phyloP scores from a whole-genome alignment of 345 rosid species.

The Salix caprea region DNA sequence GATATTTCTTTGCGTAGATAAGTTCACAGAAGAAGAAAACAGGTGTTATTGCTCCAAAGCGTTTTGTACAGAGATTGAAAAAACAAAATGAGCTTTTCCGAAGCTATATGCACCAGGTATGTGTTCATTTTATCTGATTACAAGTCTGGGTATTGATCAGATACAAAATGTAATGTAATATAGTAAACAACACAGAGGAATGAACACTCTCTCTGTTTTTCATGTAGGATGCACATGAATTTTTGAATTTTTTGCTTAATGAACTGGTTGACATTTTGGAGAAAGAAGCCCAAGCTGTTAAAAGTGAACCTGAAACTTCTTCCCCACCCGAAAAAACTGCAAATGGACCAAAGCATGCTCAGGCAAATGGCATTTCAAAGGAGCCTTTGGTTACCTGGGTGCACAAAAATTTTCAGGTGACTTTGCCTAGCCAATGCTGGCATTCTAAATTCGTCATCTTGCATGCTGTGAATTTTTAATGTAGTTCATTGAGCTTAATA shows the following conservation, averaged over 20 bases:
- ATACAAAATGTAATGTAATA: not conserved
- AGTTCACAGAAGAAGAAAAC: constrained; percentile 99
- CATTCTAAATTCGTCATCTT: not conserved
- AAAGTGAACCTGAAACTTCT: constrained; percentile 66
- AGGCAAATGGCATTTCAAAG: constrained; percentile 67
- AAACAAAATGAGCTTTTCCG: constrained; percentile 99
- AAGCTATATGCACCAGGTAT: constrained; percentile 99
- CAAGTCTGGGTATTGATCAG: not conserved
- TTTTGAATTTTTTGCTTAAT: constrained; percentile 91
- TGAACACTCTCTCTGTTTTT: not conserved
- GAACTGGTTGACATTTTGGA: constrained; percentile 97
- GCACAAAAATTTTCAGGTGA: constrained; percentile 93
- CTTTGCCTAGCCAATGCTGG: not conserved
- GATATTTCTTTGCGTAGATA: constrained; percentile 51
- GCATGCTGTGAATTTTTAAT: not conserved
- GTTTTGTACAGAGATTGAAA: constrained; percentile 95
- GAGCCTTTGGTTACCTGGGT: constrained; percentile 99
- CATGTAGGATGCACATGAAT: constrained; percentile 95
- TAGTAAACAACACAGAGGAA: not conserved
- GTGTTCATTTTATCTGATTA: not conserved
- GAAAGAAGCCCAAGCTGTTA: constrained; percentile 85
- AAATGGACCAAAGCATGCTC: constrained; percentile 62
- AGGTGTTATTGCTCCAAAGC: constrained; percentile 96
- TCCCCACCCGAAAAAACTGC: constrained; percentile 72
- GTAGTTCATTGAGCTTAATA: not conserved